Base-by-base conservation (phyloP, 164 flowering plant species). In the Annona squamosa region DNA sequence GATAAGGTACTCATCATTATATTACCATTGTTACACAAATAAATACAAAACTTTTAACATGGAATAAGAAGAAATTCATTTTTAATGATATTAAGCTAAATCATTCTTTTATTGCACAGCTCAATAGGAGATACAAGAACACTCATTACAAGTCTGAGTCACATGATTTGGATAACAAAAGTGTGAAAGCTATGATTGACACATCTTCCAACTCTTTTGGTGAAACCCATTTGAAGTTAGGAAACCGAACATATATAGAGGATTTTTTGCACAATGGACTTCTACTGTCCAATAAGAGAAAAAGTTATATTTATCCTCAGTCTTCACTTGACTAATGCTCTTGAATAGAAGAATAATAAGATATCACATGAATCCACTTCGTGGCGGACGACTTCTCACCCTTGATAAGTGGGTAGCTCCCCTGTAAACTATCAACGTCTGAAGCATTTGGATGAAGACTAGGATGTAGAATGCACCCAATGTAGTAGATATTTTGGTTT, bases 301-400 rank as follows among this genome's bases (percentile, higher is more conserved):
- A 71, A 80, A 76, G n/a, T 63, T 75, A 59, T 87, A 73, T 77
- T 85, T 82, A 72, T 92, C 97, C 47, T 65, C 99, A 92, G 0
- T 69, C 87, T 3, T 65, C 82, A 16, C 6, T 69, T 43, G 26
- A 48, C 0, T 19, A 4, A 3, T 10, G 59, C 45, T 1, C 56
- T 26, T 0, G 48, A 16, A 0, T 17, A 44, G 77, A 41, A 56
- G 57, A 77, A 2, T 90, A 90, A 67, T 87, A 96, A 41, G 86
- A 73, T 63, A 87, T 77, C 19, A 90, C 97, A 70, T 96, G 97
- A 72, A 96, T 96, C 99, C 99, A 96, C 82, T 91, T 93, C 17
- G 99, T 96, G 3, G 98, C 98, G 37, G 97, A 93, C 99, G 97
- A 96, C 73, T 93, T 96, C 87, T 91, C 97, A 2, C 99, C 99